phyloP scores from a whole-genome alignment of 2,329 filamentous ascomycete genomes.

The Scortechinia acanthostroma region DNA sequence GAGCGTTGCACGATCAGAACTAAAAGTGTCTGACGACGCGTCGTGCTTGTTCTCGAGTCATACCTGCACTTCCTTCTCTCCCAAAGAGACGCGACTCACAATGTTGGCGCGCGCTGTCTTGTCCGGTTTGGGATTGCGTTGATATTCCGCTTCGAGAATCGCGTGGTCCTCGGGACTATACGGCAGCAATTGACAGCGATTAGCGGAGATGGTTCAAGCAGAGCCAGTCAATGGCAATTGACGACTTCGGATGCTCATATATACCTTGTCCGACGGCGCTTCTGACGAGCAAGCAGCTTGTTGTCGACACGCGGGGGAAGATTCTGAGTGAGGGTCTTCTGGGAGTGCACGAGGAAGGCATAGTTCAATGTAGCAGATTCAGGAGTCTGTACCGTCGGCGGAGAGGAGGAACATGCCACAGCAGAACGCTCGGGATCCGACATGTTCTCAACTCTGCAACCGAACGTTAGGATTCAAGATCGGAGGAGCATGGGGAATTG shows the following conservation, averaged over 20 bases:
- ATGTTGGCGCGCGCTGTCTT: not conserved
- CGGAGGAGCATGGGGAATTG: not conserved
- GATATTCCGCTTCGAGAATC: not conserved
- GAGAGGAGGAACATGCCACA: conserved; percentile 19
- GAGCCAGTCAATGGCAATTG: not conserved
- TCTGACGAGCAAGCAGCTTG: conserved; percentile 50
- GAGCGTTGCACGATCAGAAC: not conserved
- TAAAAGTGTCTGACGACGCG: not conserved
- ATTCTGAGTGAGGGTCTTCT: conserved; percentile 43
- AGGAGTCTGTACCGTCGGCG: conserved; percentile 18
- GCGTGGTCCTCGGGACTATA: conserved; percentile 2
- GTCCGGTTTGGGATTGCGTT: not conserved
- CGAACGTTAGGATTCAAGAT: not conserved
- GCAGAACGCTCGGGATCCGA: conserved; percentile 21
- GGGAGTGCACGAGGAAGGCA: conserved; percentile 53
- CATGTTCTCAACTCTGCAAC: conserved; percentile 13
- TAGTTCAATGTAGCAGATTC: conserved; percentile 26
- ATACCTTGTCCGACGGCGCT: conserved; percentile 54
- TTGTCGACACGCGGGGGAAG: conserved; percentile 50
- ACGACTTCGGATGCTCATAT: conserved; percentile 8
- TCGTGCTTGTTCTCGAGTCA: not conserved
- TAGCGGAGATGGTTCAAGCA: not conserved
- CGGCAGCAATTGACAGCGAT: not conserved
- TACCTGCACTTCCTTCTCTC: conserved; percentile 1
- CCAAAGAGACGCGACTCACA: not conserved